phyloP scores from a whole-genome alignment of 331 rosid species.

The Stylosanthes scabra region DNA sequence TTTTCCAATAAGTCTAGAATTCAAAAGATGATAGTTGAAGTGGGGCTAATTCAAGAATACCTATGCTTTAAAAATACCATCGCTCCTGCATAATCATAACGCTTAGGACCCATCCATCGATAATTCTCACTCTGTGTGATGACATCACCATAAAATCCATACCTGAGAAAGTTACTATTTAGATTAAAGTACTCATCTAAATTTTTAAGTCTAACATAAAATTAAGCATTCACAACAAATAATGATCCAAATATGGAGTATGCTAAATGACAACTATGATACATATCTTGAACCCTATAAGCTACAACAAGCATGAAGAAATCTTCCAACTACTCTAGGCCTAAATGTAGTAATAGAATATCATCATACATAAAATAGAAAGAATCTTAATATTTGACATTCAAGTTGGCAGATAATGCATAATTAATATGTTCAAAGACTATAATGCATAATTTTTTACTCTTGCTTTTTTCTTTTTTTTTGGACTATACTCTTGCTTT shows the following conservation, averaged over 20 bases:
- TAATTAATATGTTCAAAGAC: no score
- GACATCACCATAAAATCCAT: slow-evolving; percentile 98
- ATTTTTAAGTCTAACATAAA: no score
- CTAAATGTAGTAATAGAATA: not conserved
- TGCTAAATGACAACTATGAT: slow-evolving; percentile 21
- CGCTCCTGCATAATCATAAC: slow-evolving; percentile 96
- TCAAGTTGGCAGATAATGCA: not conserved
- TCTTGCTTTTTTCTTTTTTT: no score
- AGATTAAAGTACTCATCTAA: slow-evolving; percentile 22
- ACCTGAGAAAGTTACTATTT: slow-evolving; percentile 53
- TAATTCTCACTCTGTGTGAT: slow-evolving; percentile 90
- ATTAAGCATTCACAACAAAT: not conserved
- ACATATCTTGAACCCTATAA: slow-evolving; percentile 22
- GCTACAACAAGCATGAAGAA: slow-evolving; percentile 9
- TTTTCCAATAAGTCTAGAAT: no score
- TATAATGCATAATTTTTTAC: no score
- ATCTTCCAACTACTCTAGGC: not conserved
- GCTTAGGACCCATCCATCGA: slow-evolving; percentile 98
- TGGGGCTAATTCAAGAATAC: slow-evolving; percentile 42
- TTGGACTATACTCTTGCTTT: no score
- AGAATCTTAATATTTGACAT: slow-evolving; percentile 1
- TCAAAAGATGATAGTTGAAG: slow-evolving; percentile 20
- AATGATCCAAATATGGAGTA: not conserved
- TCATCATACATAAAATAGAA: not conserved
- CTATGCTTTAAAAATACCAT: slow-evolving; percentile 85